phyloP scores from a whole-genome alignment of 2,329 filamentous ascomycete species.

The Paradendryphiella salina region DNA sequence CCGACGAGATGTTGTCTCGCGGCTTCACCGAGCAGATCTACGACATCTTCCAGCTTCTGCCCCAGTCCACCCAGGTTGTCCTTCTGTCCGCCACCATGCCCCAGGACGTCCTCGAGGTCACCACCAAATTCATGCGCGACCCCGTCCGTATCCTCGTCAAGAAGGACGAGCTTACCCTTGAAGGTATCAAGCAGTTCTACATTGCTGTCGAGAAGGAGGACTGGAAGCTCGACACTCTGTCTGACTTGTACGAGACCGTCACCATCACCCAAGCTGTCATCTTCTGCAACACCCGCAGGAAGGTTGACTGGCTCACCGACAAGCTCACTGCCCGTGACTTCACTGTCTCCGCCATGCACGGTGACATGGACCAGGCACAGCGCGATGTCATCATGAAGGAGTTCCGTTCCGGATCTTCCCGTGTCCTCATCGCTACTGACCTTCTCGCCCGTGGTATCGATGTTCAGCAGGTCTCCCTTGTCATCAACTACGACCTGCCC shows the following conservation, averaged over 20 bases:
- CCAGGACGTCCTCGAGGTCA: slow-evolving; percentile 98
- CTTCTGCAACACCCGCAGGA: slow-evolving; percentile 99
- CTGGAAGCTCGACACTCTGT: slow-evolving; percentile 99
- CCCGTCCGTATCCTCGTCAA: slow-evolving; percentile 98
- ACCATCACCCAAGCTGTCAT: slow-evolving; percentile 99
- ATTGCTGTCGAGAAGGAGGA: slow-evolving; percentile 99
- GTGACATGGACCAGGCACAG: slow-evolving; percentile 97
- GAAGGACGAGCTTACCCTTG: slow-evolving; percentile 98
- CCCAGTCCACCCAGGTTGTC: slow-evolving; percentile 97
- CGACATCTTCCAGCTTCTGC: slow-evolving; percentile 99
- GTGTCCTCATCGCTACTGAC: slow-evolving; percentile 98
- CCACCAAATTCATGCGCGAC: slow-evolving; percentile 99
- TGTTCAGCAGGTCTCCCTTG: slow-evolving; percentile 98
- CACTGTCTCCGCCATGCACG: slow-evolving; percentile 99
- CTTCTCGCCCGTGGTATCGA: slow-evolving; percentile 99
- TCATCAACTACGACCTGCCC: slow-evolving; percentile 99
- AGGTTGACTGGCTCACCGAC: slow-evolving; percentile 99
- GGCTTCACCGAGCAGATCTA: slow-evolving; percentile 99
- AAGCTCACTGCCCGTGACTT: slow-evolving; percentile 99
- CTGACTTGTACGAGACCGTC: slow-evolving; percentile 97
- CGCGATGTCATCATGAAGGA: slow-evolving; percentile 99
- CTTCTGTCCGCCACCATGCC: slow-evolving; percentile 98
- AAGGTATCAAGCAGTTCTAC: slow-evolving; percentile 99
- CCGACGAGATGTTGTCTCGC: slow-evolving; percentile 98
- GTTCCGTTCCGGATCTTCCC: slow-evolving; percentile 97